Evolutionary conservation across 441 rosid genomes (phyloP).

Genomic region (Sinapis alba): DNA sequence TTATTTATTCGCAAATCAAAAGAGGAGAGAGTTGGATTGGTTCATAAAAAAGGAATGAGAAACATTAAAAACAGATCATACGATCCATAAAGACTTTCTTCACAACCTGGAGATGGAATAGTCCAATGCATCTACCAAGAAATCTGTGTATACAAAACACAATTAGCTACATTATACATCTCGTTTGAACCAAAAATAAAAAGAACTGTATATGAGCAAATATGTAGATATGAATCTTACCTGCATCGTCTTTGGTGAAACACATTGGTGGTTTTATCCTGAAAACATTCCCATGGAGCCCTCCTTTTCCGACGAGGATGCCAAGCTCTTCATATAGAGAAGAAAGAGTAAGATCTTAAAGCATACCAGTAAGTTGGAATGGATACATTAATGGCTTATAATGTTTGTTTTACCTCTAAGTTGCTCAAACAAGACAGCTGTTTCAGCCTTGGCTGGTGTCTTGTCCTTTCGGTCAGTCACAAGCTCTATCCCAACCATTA

Average conservation of each 20-base stretch:
- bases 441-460: slow-evolving; percentile 89
- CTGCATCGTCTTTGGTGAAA: slow-evolving; percentile 89
- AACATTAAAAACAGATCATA: slow-evolving; percentile 7
- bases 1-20: slow-evolving; percentile 13
- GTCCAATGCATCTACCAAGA: slow-evolving; percentile 86
- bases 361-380: not conserved
- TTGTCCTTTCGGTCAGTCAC: slow-evolving; percentile 74
- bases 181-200: not conserved
- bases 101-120: slow-evolving; percentile 69
- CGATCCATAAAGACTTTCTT: slow-evolving; percentile 21
- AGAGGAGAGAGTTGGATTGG: not conserved
- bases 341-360: not conserved
- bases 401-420: slow-evolving; percentile 62
- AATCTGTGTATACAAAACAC: slow-evolving; percentile 56
- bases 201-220: not conserved
- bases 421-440: slow-evolving; percentile 72
- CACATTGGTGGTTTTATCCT: slow-evolving; percentile 96
- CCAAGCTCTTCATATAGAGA: slow-evolving; percentile 62
- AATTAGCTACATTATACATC: not conserved
- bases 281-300: slow-evolving; percentile 84
- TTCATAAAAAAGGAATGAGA: not conserved
- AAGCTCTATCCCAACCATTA: slow-evolving; percentile 84
- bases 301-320: slow-evolving; percentile 89
- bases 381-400: not conserved
- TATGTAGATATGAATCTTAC: slow-evolving; percentile 35